phyloP scores from a whole-genome alignment of 2,329 filamentous ascomycete genomes.

The Xylariaceae sp. region DNA sequence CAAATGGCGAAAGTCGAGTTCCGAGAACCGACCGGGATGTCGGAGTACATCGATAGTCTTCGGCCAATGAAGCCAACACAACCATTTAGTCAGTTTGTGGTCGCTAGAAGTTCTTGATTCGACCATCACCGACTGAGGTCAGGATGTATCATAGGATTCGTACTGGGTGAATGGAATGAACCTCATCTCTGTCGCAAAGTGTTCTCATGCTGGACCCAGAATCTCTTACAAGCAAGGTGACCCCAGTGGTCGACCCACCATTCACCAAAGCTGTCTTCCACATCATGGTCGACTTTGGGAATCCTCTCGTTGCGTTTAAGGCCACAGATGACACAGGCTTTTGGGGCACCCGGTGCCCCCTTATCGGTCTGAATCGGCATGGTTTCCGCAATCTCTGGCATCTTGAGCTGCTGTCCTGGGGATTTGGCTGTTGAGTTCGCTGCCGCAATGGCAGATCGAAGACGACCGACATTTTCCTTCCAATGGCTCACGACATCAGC shows the following conservation, averaged over 20 bases:
- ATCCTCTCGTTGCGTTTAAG: slow-evolving; percentile 84
- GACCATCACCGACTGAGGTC: background rate
- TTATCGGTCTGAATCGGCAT: slow-evolving; percentile 66
- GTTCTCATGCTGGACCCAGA: slow-evolving; percentile 76
- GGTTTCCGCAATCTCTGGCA: slow-evolving; percentile 70
- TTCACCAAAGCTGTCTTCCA: slow-evolving; percentile 90
- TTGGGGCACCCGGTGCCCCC: slow-evolving; percentile 68
- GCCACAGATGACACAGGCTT: slow-evolving; percentile 80
- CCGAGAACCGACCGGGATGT: no score
- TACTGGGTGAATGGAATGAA: no score
- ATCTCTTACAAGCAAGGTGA: slow-evolving; percentile 72
- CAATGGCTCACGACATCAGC: slow-evolving; percentile 72
- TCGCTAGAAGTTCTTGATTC: no score
- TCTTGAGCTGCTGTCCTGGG: slow-evolving; percentile 35
- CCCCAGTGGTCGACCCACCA: slow-evolving; percentile 95
- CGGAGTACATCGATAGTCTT: no score
- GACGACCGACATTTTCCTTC: slow-evolving; percentile 69
- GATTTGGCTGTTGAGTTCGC: slow-evolving; percentile 45
- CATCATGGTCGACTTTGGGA: slow-evolving; percentile 65
- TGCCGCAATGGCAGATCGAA: slow-evolving; percentile 69
- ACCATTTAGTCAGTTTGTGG: no score
- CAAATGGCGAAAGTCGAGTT: no score
- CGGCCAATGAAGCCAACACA: no score
- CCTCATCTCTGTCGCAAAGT: slow-evolving; percentile 62
- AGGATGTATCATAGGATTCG: slow-evolving; percentile 5